These are phyloP conservation scores for Orbilia quercus DNA, from an alignment of 2,329 filamentous ascomycete genomes.

Conservation along the genomic window DNA sequence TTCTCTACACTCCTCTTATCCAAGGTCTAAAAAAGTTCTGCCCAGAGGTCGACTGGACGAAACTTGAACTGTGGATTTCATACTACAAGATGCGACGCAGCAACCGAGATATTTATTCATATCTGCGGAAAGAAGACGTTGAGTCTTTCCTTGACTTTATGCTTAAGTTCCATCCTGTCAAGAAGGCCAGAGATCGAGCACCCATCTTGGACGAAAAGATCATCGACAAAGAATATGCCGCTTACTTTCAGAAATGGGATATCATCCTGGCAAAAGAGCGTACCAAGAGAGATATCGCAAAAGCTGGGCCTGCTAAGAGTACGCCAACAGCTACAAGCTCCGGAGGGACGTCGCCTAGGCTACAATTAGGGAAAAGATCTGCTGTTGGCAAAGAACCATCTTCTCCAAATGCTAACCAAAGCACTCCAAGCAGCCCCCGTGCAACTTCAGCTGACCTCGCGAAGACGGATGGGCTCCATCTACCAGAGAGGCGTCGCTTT, in stretches of 20 bases:
- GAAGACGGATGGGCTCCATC: slow-evolving; percentile 17
- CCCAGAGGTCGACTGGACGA: slow-evolving; percentile 46
- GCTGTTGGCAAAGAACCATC: neutral
- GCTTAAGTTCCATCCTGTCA: slow-evolving; percentile 45
- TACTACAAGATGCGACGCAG: slow-evolving; percentile 42
- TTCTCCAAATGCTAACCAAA: slow-evolving; percentile 3
- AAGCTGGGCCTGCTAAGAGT: slow-evolving; percentile 1
- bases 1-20: slow-evolving; percentile 40
- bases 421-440: slow-evolving; percentile 5
- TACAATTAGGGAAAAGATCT: neutral
- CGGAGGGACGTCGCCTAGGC: neutral
- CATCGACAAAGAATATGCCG: slow-evolving; percentile 9
- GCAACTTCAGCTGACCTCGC: slow-evolving; percentile 9
- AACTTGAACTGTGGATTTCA: slow-evolving; percentile 38
- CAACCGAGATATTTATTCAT: slow-evolving; percentile 34
- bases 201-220: slow-evolving; percentile 2
- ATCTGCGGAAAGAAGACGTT: slow-evolving; percentile 41
- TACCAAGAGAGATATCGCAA: slow-evolving; percentile 6
- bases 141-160: slow-evolving; percentile 54
- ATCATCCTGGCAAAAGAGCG: slow-evolving; percentile 26
- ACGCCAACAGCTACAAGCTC: neutral
- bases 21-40: slow-evolving; percentile 29
- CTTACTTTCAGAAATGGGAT: slow-evolving; percentile 48
- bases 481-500: slow-evolving; percentile 32
- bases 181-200: slow-evolving; percentile 19